Base-by-base conservation (phyloP, 2,329 filamentous ascomycete species). In the Tricladium varicosporioides region DNA sequence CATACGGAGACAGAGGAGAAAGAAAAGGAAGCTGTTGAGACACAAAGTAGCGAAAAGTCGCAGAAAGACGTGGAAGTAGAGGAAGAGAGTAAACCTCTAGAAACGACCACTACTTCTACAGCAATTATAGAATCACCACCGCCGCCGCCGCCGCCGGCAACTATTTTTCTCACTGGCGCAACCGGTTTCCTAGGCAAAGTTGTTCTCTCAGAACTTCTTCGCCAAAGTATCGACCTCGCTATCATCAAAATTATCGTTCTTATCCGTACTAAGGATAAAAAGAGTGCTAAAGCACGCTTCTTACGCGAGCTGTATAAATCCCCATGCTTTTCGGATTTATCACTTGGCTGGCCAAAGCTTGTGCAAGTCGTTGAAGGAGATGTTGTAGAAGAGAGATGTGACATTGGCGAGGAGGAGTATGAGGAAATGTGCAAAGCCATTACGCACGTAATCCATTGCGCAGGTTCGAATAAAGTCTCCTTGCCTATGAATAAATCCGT, bases 111-210 rank as follows among this genome's bases (percentile, higher is more conserved):
- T 5, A 4, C 36, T 5, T 11, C 36, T 4, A 40, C 36, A 13
- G 2, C 36, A 40, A n/a, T 40, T 10, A 4, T 4, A 13, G 36
- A 40, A 40, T 10, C 3, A 40, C 36, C 36, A 40, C 36, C 9
- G 3, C 36, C 36, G 5, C 36, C 36, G 2, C 11, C 36, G 36
- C 36, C 36, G 11, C 43, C 42, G 18, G 16, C 27, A 14, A 33
- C 11, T 15, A 47, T 85, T 63, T 77, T 86, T 58, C 71, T 86
- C 36, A 77, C 80, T 3, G 83, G 83, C 51, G 75, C 74, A 19
- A 86, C 81, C 14, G 83, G 83, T 62, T 77, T 78, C 63, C 75
- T 83, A 55, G 83, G 83, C 53, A 67, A 72, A 33, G 78, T 80
- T 60, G 75, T 84, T 27, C 74, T 85, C 16, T 52, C 54, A 42